phyloP scores from a whole-genome alignment of 140 eudicot species.

The Senecio squalidus region DNA sequence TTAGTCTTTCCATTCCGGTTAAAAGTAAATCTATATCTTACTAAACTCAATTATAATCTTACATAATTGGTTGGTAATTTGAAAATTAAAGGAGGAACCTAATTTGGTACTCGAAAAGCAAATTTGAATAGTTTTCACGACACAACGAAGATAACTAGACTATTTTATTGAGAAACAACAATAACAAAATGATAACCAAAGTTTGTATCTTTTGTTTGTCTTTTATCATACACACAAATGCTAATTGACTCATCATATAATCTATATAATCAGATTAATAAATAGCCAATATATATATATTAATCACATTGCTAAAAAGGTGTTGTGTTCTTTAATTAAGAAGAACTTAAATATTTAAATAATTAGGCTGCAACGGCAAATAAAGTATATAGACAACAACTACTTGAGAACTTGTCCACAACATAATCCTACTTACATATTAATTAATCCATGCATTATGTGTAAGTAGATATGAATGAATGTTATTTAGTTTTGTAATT shows the following conservation, averaged over 20 bases:
- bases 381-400: not conserved
- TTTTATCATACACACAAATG: slow-evolving; percentile 19
- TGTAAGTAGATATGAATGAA: no score
- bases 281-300: not conserved
- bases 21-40: no score
- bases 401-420: no score
- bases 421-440: no score
- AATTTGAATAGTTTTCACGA: not conserved
- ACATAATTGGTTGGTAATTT: no score
- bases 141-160: not conserved
- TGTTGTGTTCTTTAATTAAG: not conserved
- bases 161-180: not conserved
- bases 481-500: no score
- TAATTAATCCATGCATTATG: no score
- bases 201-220: slow-evolving; percentile 25
- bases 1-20: no score
- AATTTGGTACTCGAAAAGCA: not conserved
- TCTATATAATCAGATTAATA: not conserved
- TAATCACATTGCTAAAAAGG: not conserved
- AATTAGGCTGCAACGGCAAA: slow-evolving; percentile 8
- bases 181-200: not conserved
- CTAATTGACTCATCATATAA: slow-evolving; percentile 7
- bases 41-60: no score
- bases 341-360: not conserved
- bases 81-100: no score